Conservation (phyloP, 208 protist genomes). For the Trypanosoma vivax region DNA sequence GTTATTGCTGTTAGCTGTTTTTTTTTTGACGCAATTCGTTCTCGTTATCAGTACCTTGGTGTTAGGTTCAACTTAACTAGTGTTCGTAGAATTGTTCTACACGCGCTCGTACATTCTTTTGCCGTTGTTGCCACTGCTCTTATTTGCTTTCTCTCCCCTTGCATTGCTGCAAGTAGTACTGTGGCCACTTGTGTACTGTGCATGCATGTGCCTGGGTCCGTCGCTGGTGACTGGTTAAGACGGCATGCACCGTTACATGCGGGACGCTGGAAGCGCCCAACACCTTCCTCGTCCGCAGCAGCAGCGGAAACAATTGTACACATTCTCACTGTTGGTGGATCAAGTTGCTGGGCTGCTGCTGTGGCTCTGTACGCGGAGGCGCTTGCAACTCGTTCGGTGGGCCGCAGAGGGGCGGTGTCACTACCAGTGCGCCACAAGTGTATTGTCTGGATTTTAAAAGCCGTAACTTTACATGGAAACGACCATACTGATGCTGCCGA, state of each 20-base stretch:
- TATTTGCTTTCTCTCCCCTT: not conserved
- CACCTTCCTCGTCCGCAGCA: not conserved
- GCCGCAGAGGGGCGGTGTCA: not conserved
- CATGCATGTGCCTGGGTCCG: slow-evolving; percentile 9
- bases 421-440: not conserved
- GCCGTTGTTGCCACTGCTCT: not conserved
- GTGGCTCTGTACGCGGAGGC: slow-evolving; percentile 4
- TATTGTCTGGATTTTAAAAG: slow-evolving; percentile 4
- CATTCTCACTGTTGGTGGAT: slow-evolving; percentile 2
- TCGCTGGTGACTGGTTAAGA: slow-evolving; percentile 6
- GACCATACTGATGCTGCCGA: no score
- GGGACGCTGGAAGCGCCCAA: slow-evolving; percentile 1
- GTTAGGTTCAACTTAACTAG: no score
- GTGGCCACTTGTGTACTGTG: no score
- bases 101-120: not conserved
- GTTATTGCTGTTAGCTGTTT: no score
- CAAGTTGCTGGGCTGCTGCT: slow-evolving; percentile 3
- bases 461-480: not conserved
- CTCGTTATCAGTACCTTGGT: no score
- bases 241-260: not conserved
- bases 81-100: no score
- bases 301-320: slow-evolving; percentile 5
- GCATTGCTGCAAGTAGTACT: not conserved
- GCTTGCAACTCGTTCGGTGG: slow-evolving; percentile 9
- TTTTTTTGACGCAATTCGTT: no score